Evolutionary conservation across 768 basidiomycete species (phyloP).

Genomic region (Exidia glandulosa): DNA sequence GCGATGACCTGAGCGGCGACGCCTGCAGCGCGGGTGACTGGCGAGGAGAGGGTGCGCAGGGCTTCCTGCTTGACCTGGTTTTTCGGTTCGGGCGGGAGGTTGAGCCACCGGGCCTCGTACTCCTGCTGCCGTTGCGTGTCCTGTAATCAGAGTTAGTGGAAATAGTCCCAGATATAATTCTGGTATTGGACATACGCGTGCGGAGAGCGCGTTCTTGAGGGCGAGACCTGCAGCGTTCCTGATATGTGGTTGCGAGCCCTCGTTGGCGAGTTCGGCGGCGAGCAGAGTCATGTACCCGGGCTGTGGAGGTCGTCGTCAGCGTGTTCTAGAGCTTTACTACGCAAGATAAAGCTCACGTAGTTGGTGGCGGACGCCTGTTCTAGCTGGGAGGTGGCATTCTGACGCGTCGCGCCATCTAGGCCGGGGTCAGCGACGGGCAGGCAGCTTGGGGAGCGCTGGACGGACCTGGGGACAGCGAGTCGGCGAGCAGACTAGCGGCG

Average conservation of each 20-base stretch:
- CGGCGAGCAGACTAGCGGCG: constrained; percentile 81
- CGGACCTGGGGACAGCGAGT: constrained; percentile 84
- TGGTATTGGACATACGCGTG: constrained; percentile 52
- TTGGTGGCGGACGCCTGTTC: constrained; percentile 79
- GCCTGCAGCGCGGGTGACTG: constrained; percentile 58
- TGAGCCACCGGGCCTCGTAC: constrained; percentile 71
- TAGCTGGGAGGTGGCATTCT: constrained; percentile 82
- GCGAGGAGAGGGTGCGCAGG: constrained; percentile 70
- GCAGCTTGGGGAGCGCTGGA: constrained; percentile 19
- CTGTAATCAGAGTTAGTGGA: constrained; percentile 32
- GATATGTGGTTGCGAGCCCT: constrained; percentile 55
- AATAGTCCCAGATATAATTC: constrained; percentile 5
- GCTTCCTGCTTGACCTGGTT: constrained; percentile 81
- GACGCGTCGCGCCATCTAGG: constrained; percentile 79
- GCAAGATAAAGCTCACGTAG: constrained; percentile 50
- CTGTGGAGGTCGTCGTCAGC: constrained; percentile 36
- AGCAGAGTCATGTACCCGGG: constrained; percentile 90
- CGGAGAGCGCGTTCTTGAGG: constrained; percentile 88
- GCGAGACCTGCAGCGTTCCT: constrained; percentile 95
- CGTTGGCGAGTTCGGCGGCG: constrained; percentile 72
- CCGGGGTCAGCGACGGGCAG: constrained; percentile 15
- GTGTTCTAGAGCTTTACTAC: not conserved
- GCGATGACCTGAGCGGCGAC: constrained; percentile 91
- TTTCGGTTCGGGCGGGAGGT: constrained; percentile 55
- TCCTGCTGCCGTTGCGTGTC: constrained; percentile 65